Evolutionary conservation across 139 green algal species (phyloP), one percentile per base, ranked within the genome.

Genomic region (Eudorina sp.): DNA sequence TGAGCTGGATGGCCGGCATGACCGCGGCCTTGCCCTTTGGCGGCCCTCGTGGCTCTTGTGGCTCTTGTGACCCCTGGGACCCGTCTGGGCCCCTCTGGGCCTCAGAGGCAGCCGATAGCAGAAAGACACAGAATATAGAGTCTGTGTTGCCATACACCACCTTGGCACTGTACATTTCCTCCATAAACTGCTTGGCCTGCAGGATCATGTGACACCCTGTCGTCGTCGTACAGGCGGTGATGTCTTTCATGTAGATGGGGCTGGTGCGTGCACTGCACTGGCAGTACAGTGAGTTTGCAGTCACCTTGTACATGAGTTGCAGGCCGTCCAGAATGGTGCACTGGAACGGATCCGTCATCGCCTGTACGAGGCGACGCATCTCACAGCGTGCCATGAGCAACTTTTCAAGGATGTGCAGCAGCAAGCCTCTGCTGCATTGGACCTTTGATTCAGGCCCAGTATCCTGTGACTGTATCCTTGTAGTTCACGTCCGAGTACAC

Each of bases 291-390:
- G 45, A 69, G 53, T 91, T 91, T 27, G 87, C 87, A 4, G 79
- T 86, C 1, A 91, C 48, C 66, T 91, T 91, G 79, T 91, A 91
- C 8, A 78, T 68, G 21, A 81, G 70, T 53, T 91, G 87, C 48
- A 88, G 51, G n/a, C 87, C 87, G 53, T 91, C 87, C 41, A 91
- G 79, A 4, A 91, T 69, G 1, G 87, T 78, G 3, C 34, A 68
- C 48, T 77, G 53, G 36, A 91, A 91, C 13, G 48, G 11, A 13
- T 55, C 48, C 69, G 40, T 38, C 40, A 34, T 34, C 41, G 40
- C 2, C 43, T 29, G 3, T 1, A 48, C 31, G 48, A 34, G 36
- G 2, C 31, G n/a, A 5, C 75, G 46, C 38, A 68, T 91, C 29
- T 4, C 38, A 51, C 84, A 84, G n/a, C 87, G 66, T 41, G n/a